Evolutionary conservation across 2,329 filamentous ascomycete genomes (phyloP), one percentile per base, ranked within the genome.

Genomic region (Tolypocladium amazonense): DNA sequence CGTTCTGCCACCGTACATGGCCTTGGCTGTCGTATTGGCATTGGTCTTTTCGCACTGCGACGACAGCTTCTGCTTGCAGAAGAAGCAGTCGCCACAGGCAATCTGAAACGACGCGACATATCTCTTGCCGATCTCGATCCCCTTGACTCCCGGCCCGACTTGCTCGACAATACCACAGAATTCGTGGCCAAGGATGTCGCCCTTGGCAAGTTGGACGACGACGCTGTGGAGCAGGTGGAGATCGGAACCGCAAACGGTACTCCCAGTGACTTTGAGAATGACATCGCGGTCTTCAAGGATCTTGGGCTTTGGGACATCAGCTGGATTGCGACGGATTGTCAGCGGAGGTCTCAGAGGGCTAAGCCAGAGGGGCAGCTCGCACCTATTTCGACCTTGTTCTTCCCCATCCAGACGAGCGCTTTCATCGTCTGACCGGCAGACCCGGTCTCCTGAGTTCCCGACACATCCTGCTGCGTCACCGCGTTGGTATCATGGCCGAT

Each of bases 41-140:
- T 91, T 94, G 0, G 90, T 95, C 72, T 79, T 84, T 68, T 92
- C 89, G 71, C 91, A 96, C 68, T 90, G 87, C 20, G 88, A 91
- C 0, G 86, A 89, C 1, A 90, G 79, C 72, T 91, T 90, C 74
- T 89, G 82, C 64, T 87, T 81, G 77, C 91, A 96, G 72, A 86
- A 92, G 73, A 84, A 87, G 76, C 92, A 96, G 59, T 79, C 75
- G 9, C 82, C 82, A 62, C 83, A 86, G 0, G 90, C 89, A 68
- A 96, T 94, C 72, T 94, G 90, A 77, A 96, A 96, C 12, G 86
- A 89, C 0, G 88, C 90, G 1, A 96, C 91, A 25, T 94, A 92
- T 37, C 91, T 79, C 65, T 85, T 81, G 18, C 87, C 88, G 9
- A 77, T 72, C 61, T 84, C 73, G 56, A 87, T 71, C 3, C 79